Percentiles rank a stretch among this genome's conserved stretches.
Conservation (phyloP, 129 eudicot genomes). For the Apium graveolens region DNA sequence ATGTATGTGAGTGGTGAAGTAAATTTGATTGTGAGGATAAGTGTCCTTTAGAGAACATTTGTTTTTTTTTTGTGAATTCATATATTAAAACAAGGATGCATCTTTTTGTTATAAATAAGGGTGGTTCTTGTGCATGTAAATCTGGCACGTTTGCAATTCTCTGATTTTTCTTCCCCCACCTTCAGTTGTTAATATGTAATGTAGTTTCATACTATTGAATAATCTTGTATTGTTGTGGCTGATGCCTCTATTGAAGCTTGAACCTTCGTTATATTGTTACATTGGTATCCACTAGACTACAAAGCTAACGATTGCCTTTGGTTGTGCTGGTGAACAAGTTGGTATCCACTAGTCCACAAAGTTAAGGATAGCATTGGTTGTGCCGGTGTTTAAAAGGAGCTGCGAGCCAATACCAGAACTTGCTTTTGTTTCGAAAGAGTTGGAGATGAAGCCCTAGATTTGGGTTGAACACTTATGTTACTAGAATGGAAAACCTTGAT, state of each 20-base stretch:
- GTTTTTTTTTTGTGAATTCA: background rate
- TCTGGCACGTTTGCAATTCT: background rate
- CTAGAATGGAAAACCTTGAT: background rate
- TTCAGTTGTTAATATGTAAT: background rate
- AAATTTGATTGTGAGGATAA: background rate
- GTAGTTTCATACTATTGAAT: background rate
- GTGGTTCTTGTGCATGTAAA: background rate
- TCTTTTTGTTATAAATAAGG: background rate
- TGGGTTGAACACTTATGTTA: too few relatives aligned
- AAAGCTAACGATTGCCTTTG: background rate
- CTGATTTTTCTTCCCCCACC: background rate
- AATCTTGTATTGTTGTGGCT: background rate
- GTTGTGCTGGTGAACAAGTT: background rate
- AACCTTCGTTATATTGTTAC: background rate
- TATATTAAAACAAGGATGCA: background rate
- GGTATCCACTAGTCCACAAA: too few relatives aligned
- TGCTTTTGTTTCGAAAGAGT: background rate
- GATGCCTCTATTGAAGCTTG: background rate
- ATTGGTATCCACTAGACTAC: background rate
- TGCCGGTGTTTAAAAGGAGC: background rate
- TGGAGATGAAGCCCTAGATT: too few relatives aligned
- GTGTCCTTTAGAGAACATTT: background rate
- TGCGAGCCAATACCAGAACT: background rate
- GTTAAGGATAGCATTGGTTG: too few relatives aligned
- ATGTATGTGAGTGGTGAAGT: conserved; percentile 19